A percentile compares a stretch with the other conserved stretches of the same genome.
Conservation (phyloP, 75 land plant genomes). For the Pseudotsuga menziesii region DNA sequence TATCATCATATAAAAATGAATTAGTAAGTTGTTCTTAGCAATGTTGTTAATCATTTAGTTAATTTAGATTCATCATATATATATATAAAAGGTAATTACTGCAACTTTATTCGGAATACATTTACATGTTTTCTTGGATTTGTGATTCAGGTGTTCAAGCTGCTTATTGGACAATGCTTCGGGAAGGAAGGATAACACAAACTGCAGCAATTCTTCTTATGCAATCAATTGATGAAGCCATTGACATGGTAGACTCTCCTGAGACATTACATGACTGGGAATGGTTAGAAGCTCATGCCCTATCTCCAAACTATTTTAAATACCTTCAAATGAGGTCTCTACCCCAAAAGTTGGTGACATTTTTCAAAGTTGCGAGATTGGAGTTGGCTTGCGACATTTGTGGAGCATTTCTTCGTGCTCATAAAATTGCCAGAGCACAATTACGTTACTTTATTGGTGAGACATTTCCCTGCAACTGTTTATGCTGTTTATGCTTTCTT, state of each 20-base stretch:
- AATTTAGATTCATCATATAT: too few species aligned
- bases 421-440: slow-evolving; percentile 72
- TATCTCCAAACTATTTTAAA: slow-evolving; percentile 73
- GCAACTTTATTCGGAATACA: not conserved
- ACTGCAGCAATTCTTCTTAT: slow-evolving; percentile 71
- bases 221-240: slow-evolving; percentile 96
- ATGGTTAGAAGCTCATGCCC: slow-evolving; percentile 59
- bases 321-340: slow-evolving; percentile 52
- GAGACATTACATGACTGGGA: slow-evolving; percentile 76
- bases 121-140: not conserved
- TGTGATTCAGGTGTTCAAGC: slow-evolving; percentile 82
- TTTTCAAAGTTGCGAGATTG: slow-evolving; percentile 67
- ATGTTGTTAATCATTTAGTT: too few species aligned
- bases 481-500: not conserved
- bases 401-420: slow-evolving; percentile 96
- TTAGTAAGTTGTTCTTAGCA: too few species aligned
- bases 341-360: slow-evolving; percentile 63
- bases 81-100: too few species aligned
- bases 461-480: not conserved
- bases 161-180: slow-evolving; percentile 94
- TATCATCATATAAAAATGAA: too few species aligned
- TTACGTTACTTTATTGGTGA: slow-evolving; percentile 89
- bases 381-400: slow-evolving; percentile 79
- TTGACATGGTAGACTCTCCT: slow-evolving; percentile 51
- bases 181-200: slow-evolving; percentile 83